Base-by-base conservation (phyloP, 2,329 filamentous ascomycete species). In the Hirsutella rhossiliensis region DNA sequence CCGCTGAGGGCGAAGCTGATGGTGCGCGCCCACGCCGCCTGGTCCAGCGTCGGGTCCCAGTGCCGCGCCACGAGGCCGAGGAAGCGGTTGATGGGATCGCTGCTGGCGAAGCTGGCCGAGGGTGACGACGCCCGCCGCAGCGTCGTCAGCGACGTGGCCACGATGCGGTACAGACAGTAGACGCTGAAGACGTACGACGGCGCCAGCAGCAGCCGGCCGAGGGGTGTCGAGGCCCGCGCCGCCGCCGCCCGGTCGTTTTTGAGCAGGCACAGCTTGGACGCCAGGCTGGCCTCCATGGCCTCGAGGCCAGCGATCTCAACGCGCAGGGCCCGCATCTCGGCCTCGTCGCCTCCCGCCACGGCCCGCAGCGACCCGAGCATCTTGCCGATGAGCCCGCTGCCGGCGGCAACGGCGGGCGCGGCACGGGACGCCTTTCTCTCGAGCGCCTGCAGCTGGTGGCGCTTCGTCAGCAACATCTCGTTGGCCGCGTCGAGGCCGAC, bases 81-180 rank as follows among this genome's bases (percentile, higher is more conserved):
- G 48, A 90, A 73, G 50, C 87, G 84, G 65, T 84, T 94, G 58
- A 94, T 84, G 1, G 87, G 87, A 57, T 94, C 88, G 15, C 80
- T 81, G 43, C 77, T 77, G 27, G 82, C 74, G 62, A 87, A 82
- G 49, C 59, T 62, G 32, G 76, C 65, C 15, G 59, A 56, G 2
- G 59, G 59, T 3, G 57, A 60, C 15, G 52, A 58, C 11, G 55
- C 48, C 32, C 85, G 80, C 5, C 80, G 80, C 5, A 85, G 51
- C 1, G 78, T 82, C 2, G 83, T 81, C 5, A 89, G 56, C 0
- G 72, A 71, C 0, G 85, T 92, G 2, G 86, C 83, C 17, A 76
- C 60, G 50, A 94, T 84, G 43, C 87, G 84, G 64, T 92, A 94
- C 30, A 90, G 66, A 66, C 87, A 94, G 70, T 94, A 94, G 41